Percentiles rank a stretch among this genome's conserved stretches.
Conservation (phyloP, 73 alveolate species). For the Effrenium voratum region DNA sequence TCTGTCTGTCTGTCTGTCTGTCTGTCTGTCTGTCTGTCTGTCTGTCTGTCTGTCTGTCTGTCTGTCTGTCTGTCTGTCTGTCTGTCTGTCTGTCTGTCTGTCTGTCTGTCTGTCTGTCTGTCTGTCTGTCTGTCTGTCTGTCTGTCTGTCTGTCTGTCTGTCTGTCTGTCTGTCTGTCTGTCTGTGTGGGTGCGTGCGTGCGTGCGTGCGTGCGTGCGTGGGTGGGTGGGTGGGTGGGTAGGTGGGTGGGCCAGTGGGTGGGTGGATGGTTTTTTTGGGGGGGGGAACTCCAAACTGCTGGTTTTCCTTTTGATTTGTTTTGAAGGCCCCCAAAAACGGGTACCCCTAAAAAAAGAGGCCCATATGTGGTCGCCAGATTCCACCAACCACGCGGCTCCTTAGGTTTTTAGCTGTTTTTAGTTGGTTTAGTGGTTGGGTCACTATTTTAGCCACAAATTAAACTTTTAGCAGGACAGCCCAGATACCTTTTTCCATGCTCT, state of each 20-base stretch:
- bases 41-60: neutral
- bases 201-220: too few species aligned
- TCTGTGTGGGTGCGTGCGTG: neutral
- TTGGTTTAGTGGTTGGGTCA: too few species aligned
- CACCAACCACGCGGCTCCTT: too few species aligned
- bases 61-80: neutral
- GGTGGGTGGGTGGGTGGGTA: neutral
- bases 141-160: neutral
- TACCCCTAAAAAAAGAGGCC: too few species aligned
- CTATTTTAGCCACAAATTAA: too few species aligned
- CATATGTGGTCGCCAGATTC: too few species aligned
- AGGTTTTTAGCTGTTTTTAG: too few species aligned
- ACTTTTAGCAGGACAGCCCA: too few species aligned
- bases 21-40: neutral
- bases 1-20: neutral
- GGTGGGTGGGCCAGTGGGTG: neutral
- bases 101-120: neutral
- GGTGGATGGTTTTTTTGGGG: neutral
- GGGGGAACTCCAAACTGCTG: neutral
- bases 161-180: too few species aligned
- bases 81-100: too few species aligned
- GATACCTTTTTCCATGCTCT: too few species aligned
- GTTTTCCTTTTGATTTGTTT: neutral
- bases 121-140: neutral
- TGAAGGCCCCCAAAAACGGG: neutral